Evolutionary conservation across 345 rosid genomes (phyloP).

Genomic region (Eucalyptus pauciflora): DNA sequence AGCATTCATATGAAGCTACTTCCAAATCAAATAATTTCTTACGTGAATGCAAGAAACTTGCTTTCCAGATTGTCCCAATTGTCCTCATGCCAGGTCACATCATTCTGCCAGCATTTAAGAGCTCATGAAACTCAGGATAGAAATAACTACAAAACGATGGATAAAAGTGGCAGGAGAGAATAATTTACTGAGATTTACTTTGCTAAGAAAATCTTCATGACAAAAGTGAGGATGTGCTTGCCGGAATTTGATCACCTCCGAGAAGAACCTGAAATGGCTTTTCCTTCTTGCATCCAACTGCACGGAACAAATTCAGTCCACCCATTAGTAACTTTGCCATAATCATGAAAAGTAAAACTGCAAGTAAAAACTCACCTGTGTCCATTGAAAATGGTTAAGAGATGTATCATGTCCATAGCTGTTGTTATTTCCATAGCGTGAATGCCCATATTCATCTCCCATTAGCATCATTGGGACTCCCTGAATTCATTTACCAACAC

Average conservation of each 20-base stretch:
- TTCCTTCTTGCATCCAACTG: conserved; percentile 51
- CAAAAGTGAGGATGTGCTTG: conserved; percentile 28
- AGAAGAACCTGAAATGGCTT: conserved; percentile 74
- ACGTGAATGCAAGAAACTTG: conserved; percentile 97
- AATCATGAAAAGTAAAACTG: neutral
- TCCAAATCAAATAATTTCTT: conserved; percentile 1
- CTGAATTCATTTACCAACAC: conserved; percentile 10
- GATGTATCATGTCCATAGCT: conserved; percentile 86
- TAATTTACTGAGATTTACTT: conserved; percentile 16
- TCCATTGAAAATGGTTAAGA: conserved; percentile 84
- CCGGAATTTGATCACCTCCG: conserved; percentile 60
- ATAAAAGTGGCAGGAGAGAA: neutral
- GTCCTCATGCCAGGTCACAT: conserved; percentile 93
- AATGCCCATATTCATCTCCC: conserved; percentile 96
- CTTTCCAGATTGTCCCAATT: conserved; percentile 78
- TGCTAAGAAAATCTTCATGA: conserved; percentile 51
- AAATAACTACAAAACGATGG: neutral
- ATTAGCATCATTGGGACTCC: conserved; percentile 94
- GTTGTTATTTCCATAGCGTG: conserved; percentile 87
- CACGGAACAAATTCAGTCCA: neutral
- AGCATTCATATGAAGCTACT: neutral
- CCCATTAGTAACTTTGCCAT: neutral
- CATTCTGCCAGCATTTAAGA: conserved; percentile 25
- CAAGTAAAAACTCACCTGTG: conserved; percentile 19
- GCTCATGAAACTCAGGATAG: neutral